Conservation (phyloP, 129 eudicot genomes). For the Glebionis coronaria region DNA sequence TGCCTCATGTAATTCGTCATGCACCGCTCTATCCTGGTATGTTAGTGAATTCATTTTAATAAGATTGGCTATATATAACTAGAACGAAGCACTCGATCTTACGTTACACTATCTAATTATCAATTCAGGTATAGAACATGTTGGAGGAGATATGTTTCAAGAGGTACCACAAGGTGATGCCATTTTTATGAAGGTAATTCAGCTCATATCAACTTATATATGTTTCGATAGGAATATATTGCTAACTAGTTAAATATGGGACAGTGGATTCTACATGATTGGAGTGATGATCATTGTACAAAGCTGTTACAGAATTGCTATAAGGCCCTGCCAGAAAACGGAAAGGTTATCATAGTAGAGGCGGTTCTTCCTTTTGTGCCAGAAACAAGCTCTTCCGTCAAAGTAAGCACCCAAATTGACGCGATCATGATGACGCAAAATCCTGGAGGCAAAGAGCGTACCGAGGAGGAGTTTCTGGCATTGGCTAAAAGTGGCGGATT, state of each 20-base stretch:
- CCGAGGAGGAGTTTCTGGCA: conserved; percentile 29
- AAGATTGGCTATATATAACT: neutral
- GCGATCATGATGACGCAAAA: conserved; percentile 31
- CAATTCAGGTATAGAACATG: conserved; percentile 38
- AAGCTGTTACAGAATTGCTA: conserved; percentile 46
- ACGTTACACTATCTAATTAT: no score
- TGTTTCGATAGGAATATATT: neutral
- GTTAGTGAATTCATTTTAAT: neutral
- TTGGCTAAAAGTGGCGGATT: conserved; percentile 33
- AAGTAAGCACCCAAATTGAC: conserved; percentile 15
- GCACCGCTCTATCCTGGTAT: conserved; percentile 38
- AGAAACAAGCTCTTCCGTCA: neutral
- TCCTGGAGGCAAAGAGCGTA: conserved; percentile 56
- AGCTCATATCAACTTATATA: neutral
- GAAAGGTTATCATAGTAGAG: conserved; percentile 47
- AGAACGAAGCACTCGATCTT: no score
- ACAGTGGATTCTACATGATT: conserved; percentile 37
- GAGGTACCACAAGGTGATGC: conserved; percentile 49
- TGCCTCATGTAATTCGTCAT: conserved; percentile 40
- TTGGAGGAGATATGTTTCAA: conserved; percentile 58
- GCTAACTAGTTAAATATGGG: neutral
- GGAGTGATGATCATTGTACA: conserved; percentile 46
- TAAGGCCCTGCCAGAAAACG: conserved; percentile 41
- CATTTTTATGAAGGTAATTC: conserved; percentile 54
- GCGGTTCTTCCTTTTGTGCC: conserved; percentile 27